phyloP scores from a whole-genome alignment of 768 basidiomycete species.

The Scleroderma citrinum region DNA sequence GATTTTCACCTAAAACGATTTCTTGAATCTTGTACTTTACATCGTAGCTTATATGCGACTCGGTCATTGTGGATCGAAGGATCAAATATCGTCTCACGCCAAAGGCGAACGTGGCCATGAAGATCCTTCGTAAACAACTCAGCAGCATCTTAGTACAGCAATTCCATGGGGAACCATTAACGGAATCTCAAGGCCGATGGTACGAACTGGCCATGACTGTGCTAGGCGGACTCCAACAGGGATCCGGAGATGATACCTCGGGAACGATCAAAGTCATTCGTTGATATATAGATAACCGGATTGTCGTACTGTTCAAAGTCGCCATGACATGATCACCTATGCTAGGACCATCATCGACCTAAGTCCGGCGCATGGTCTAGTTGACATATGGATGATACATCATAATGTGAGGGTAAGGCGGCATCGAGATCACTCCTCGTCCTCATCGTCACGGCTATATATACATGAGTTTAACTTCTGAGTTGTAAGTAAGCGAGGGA shows the following conservation, averaged over 20 bases:
- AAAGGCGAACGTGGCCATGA: slow-evolving; percentile 74
- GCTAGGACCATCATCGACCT: too few relatives aligned
- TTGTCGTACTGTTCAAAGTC: too few relatives aligned
- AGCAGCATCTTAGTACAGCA: slow-evolving; percentile 53
- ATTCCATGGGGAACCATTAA: slow-evolving; percentile 57
- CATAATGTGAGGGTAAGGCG: neutral
- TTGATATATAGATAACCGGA: slow-evolving; percentile 1
- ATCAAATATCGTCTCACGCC: slow-evolving; percentile 65
- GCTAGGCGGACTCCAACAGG: slow-evolving; percentile 47
- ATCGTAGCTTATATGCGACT: slow-evolving; percentile 61
- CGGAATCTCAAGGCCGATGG: slow-evolving; percentile 61
- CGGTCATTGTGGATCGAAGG: slow-evolving; percentile 80
- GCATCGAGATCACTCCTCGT: slow-evolving; percentile 36
- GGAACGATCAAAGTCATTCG: slow-evolving; percentile 13
- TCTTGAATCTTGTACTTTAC: slow-evolving; percentile 1
- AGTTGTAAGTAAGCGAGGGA: slow-evolving; percentile 9
- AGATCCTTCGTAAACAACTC: slow-evolving; percentile 66
- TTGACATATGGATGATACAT: neutral
- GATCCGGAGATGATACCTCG: slow-evolving; percentile 16
- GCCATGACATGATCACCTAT: too few relatives aligned
- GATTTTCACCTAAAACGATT: neutral
- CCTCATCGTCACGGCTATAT: slow-evolving; percentile 45
- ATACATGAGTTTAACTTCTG: neutral
- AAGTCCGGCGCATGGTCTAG: neutral
- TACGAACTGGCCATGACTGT: slow-evolving; percentile 62